A percentile compares a stretch with the other conserved stretches of the same genome.
Evolutionary conservation across 805 yeast species (phyloP).

Genomic region (Candida incommunis): DNA sequence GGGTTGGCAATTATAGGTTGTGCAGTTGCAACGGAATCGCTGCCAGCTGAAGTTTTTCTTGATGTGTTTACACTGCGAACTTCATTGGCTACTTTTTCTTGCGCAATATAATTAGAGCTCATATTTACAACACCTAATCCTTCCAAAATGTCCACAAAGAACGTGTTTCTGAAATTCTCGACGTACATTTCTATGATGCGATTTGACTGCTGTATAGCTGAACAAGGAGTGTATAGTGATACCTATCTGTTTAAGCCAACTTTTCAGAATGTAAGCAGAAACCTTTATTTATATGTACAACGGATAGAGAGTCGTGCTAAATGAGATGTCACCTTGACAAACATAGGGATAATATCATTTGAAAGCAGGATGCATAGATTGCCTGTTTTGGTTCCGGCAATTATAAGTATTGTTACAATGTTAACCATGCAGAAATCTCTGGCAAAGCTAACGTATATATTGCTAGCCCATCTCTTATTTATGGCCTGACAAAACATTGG

Average conservation of each 20-base stretch:
- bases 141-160: conserved; percentile 7
- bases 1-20: background rate
- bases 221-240: too few relatives aligned
- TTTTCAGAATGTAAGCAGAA: too few relatives aligned
- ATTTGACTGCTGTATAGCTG: background rate
- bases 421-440: too few relatives aligned
- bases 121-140: conserved; percentile 4
- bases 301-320: background rate
- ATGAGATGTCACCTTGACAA: background rate
- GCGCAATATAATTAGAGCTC: background rate
- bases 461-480: too few relatives aligned
- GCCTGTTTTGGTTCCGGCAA: too few relatives aligned
- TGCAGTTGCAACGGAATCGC: background rate
- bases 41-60: background rate
- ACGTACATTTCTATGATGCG: background rate
- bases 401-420: too few relatives aligned
- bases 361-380: too few relatives aligned
- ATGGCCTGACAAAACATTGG: too few relatives aligned
- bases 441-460: too few relatives aligned
- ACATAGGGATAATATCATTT: background rate
- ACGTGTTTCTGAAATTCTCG: conserved; percentile 5
- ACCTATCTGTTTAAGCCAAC: too few relatives aligned
- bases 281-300: too few relatives aligned
- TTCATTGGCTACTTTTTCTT: background rate
- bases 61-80: background rate